A percentile compares a stretch with the other conserved stretches of the same genome.
These are phyloP conservation scores for Saccharomycopsis oosterbeekiorum DNA, from an alignment of 805 yeast species.

Conservation along the genomic window DNA sequence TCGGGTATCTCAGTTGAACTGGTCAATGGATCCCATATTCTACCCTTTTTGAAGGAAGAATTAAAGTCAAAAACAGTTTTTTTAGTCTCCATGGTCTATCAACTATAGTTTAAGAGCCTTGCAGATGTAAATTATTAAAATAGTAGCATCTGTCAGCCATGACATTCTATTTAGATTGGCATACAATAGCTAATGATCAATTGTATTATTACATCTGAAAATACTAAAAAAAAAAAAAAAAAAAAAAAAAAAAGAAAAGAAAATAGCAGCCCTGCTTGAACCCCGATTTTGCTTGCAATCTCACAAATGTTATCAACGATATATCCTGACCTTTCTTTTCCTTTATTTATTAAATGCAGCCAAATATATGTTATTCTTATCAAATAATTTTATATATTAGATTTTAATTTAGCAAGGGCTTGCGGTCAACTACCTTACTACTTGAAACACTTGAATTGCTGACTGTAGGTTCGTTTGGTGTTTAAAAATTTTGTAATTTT, in stretches of 20 bases:
- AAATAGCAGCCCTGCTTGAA: not conserved
- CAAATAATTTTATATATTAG: too few species aligned
- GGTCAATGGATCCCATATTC: not conserved
- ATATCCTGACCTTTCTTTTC: too few species aligned
- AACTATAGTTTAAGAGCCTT: not conserved
- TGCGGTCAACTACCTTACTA: conserved; percentile 5
- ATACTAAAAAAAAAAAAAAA: not conserved
- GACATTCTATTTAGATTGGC: too few species aligned
- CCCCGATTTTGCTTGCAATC: not conserved
- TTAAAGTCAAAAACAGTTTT: not conserved
- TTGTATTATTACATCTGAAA: not conserved
- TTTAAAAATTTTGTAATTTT: not conserved
- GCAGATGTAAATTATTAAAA: too few species aligned
- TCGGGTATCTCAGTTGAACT: not conserved
- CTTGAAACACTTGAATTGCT: not conserved
- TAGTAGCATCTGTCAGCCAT: too few species aligned
- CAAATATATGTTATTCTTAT: not conserved
- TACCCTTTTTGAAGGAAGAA: not conserved
- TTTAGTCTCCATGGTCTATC: not conserved
- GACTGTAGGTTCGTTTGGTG: not conserved
- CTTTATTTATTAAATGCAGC: not conserved
- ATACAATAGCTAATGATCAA: too few species aligned
- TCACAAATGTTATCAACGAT: too few species aligned
- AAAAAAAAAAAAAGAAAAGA: not conserved
- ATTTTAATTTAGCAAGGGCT: conserved; percentile 5